Conservation (phyloP, 257 asterid genomes). For the Fraxinus anomala region DNA sequence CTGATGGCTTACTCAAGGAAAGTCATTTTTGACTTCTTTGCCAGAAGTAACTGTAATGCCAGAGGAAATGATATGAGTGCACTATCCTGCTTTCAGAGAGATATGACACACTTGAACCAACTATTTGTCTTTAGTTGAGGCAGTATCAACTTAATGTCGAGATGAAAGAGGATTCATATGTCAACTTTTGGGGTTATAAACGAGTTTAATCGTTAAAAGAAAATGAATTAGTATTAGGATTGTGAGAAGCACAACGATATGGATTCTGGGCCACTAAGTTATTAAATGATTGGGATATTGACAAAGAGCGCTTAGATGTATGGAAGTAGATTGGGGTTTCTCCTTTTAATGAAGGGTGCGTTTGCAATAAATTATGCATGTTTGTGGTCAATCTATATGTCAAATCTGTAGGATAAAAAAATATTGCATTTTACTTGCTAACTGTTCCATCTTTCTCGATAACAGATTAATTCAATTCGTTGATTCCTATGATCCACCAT, state of each 20-base stretch:
- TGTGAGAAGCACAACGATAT: constrained; percentile 14
- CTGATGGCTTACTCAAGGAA: constrained; percentile 14
- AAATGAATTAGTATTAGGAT: constrained; percentile 6
- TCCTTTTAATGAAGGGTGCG: too few relatives aligned
- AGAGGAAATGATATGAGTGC: neutral
- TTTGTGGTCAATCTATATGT: neutral
- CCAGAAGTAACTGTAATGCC: constrained; percentile 1
- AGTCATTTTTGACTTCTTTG: constrained; percentile 2
- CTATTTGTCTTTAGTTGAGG: neutral
- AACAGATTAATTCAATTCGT: constrained; percentile 88
- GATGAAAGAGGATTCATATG: neutral
- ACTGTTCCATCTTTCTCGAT: constrained; percentile 29
- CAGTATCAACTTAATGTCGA: neutral
- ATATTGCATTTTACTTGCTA: constrained; percentile 27
- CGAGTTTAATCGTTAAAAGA: constrained; percentile 2
- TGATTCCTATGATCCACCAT: constrained; percentile 94
- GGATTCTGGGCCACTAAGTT: neutral
- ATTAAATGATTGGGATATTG: neutral
- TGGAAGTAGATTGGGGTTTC: neutral
- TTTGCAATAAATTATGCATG: neutral
- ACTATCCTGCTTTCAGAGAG: neutral
- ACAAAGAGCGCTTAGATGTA: neutral
- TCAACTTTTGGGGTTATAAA: constrained; percentile 9
- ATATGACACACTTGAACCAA: neutral
- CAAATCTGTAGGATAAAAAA: constrained; percentile 18